Base-by-base conservation (phyloP, 257 asterid species). In the Perilla frutescens region DNA sequence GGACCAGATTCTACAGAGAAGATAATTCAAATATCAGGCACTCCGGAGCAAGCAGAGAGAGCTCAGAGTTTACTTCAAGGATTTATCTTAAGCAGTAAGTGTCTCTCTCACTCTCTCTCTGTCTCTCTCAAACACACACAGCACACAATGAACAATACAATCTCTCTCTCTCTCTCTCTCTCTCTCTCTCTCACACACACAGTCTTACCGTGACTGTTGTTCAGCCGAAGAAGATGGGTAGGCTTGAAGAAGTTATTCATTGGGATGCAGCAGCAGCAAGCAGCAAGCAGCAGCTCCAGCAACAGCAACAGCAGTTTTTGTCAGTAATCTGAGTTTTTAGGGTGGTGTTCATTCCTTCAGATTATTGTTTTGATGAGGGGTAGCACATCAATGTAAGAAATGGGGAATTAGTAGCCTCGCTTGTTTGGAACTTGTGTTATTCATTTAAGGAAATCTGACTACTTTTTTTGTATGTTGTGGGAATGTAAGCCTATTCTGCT, bases 41-140 rank as follows among this genome's bases (percentile, higher is more conserved):
- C 93, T 11, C 93, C 91, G 13, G 99, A 94, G 80, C 99, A 94
- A 85, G 87, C 99, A 1, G 97, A 94, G 86, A 88, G 89, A 79
- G 98, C 98, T 73, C 96, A 94, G 85, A 91, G 96, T 85, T 71
- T 94, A 84, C 98, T 94, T 81, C 96, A 94, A 83, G 97, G 98
- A 49, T 94, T 94, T 75, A 91, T 94, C 77, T 82, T 90, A 80
- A 94, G 96, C 88, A 88, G 98, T 94, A 86, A 83, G 90, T 82
- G 62, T 54, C 82, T 31, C 47, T 47, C 62, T 20, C 47, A 70
- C 74, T 36, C 58, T 12, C 59, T 34, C 60, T 14, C 39, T 20
- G 20, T 50, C 68, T 68, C 44, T 26, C 13, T n/a, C 11, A 2
- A 34, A 34, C 37, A 34, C 37, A 34, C 37, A 4, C 26, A 20